Conservation (phyloP, 2,329 filamentous ascomycete genomes). For the Monilinia fructicola region DNA sequence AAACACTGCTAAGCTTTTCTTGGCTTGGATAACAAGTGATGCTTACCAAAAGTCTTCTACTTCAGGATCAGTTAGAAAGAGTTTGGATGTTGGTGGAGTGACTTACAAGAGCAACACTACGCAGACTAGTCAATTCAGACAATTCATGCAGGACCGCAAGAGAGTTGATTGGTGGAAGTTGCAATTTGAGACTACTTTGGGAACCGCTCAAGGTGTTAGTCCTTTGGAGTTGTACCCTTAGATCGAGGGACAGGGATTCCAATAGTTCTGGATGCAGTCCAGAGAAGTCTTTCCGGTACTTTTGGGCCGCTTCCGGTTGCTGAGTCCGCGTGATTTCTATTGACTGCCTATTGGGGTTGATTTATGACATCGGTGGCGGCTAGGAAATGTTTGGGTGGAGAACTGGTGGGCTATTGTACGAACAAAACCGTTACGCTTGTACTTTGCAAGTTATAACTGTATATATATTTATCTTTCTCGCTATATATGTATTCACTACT, state of each 20-base stretch:
- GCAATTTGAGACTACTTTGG: slow-evolving; percentile 4
- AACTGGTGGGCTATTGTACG: too few species aligned
- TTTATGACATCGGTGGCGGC: too few species aligned
- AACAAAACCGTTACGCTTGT: too few species aligned
- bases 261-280: too few species aligned
- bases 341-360: too few species aligned
- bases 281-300: too few species aligned
- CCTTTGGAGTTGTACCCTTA: not conserved
- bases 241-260: too few species aligned
- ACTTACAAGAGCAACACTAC: not conserved
- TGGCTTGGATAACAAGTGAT: slow-evolving; percentile 10
- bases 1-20: not conserved
- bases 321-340: too few species aligned
- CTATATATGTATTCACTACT: too few species aligned
- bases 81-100: not conserved
- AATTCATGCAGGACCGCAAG: not conserved
- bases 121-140: not conserved
- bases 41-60: not conserved
- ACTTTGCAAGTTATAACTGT: too few species aligned
- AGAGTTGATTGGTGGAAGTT: slow-evolving; percentile 15
- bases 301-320: too few species aligned
- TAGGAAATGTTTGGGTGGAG: not conserved
- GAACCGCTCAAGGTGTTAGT: not conserved
- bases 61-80: not conserved
- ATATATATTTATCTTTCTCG: too few species aligned